phyloP scores from a whole-genome alignment of 2,329 filamentous ascomycete species.

The Trichoderma oligosporum region DNA sequence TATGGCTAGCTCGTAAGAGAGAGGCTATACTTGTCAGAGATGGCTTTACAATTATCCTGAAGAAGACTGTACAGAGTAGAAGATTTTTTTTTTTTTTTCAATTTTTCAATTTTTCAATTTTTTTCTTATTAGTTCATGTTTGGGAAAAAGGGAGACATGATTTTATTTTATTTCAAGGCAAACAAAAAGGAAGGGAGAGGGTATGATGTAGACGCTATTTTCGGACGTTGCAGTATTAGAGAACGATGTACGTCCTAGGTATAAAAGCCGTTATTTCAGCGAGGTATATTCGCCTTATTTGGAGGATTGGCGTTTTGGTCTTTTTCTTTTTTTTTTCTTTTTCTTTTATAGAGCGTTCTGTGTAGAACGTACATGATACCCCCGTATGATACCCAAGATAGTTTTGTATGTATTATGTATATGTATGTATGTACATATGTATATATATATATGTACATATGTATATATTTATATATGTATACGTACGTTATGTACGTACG shows the following conservation, averaged over 20 bases:
- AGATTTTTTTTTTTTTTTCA: conserved; percentile 11
- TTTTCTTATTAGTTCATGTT: background rate
- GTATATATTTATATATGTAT: conserved; percentile 24
- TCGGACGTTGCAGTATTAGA: conserved; percentile 12
- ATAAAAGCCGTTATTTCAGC: conserved; percentile 18
- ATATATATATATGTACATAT: conserved; percentile 25
- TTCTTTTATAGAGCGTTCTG: conserved; percentile 21
- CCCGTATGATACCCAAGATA: conserved; percentile 20
- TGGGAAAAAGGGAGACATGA: background rate
- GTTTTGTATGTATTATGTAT: conserved; percentile 23
- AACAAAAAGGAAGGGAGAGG: conserved; percentile 6
- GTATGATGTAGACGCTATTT: conserved; percentile 10
- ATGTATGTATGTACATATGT: conserved; percentile 26
- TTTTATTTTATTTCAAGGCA: background rate
- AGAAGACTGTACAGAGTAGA: conserved; percentile 14
- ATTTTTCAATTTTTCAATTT: conserved; percentile 1
- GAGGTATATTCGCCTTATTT: conserved; percentile 4
- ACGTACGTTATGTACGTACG: conserved; percentile 22
- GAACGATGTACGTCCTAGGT: conserved; percentile 16
- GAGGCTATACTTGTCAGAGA: conserved; percentile 12
- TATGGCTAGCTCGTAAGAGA: conserved; percentile 53
- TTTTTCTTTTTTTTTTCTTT: background rate
- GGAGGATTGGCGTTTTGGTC: conserved; percentile 10
- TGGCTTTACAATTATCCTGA: background rate
- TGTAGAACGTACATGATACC: conserved; percentile 24